phyloP scores from a whole-genome alignment of 2,329 filamentous ascomycete genomes.

The Cryphonectria carpinicola region DNA sequence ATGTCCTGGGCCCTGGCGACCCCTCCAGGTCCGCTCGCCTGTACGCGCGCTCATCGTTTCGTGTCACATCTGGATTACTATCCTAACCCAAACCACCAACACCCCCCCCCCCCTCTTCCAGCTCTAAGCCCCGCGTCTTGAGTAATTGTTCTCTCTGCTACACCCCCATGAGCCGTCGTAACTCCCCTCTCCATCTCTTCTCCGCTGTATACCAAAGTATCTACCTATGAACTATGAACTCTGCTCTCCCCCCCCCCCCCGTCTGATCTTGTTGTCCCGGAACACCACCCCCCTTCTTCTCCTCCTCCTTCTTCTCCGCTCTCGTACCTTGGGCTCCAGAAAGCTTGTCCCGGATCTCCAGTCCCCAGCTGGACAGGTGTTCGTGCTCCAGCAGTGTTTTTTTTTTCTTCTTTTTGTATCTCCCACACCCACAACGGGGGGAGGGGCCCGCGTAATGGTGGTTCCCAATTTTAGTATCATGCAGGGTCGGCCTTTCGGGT shows the following conservation, averaged over 20 bases:
- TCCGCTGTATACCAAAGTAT: neutral
- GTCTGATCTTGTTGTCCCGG: too few relatives aligned
- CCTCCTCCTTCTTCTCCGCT: neutral
- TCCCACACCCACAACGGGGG: neutral
- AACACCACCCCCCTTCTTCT: neutral
- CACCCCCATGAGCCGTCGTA: neutral
- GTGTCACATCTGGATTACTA: neutral
- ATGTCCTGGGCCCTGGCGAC: neutral
- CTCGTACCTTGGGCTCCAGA: neutral
- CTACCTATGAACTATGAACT: neutral
- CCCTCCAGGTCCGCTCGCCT: neutral
- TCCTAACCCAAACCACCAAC: neutral
- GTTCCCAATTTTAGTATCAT: conserved; percentile 15
- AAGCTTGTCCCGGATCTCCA: conserved; percentile 3
- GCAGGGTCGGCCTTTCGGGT: conserved; percentile 11
- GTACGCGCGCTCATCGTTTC: neutral
- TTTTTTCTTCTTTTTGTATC: neutral
- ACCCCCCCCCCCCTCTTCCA: neutral
- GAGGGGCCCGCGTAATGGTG: neutral
- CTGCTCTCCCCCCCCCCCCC: too few relatives aligned
- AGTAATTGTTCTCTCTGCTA: neutral
- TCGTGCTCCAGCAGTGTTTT: neutral
- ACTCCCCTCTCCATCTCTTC: neutral
- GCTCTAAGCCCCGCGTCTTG: neutral
- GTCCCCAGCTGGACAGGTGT: neutral